phyloP scores from a whole-genome alignment of 2,329 filamentous ascomycete genomes.

The Scedosporium aurantiacum region DNA sequence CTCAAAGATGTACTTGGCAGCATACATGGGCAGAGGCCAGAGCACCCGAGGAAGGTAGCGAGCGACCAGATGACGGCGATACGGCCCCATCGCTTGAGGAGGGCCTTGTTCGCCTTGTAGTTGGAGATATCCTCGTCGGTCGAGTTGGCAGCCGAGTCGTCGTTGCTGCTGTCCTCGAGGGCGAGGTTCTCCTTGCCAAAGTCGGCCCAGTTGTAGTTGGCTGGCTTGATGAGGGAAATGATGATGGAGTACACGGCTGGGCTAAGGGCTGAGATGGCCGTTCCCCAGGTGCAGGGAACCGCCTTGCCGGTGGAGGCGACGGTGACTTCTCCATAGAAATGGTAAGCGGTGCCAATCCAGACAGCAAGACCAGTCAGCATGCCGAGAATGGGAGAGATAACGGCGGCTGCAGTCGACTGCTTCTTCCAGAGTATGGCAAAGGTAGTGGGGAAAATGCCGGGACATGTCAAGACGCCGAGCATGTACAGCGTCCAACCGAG shows the following conservation, averaged over 20 bases:
- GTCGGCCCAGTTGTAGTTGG: conserved; percentile 27
- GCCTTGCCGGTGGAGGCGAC: conserved; percentile 36
- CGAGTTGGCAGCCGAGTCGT: conserved; percentile 11
- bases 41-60: conserved; percentile 40
- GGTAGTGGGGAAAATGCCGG: conserved; percentile 40
- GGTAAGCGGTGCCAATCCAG: conserved; percentile 38
- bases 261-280: conserved; percentile 33
- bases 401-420: conserved; percentile 36
- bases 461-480: conserved; percentile 41
- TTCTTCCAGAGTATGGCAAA: conserved; percentile 41
- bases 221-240: conserved; percentile 33
- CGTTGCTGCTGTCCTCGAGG: conserved; percentile 18
- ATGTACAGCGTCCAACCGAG: conserved; percentile 44
- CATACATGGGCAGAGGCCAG: conserved; percentile 46
- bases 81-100: conserved; percentile 33
- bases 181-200: conserved; percentile 29
- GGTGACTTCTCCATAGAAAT: conserved; percentile 33
- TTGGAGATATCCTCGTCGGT: conserved; percentile 15
- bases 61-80: conserved; percentile 34
- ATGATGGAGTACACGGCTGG: conserved; percentile 31
- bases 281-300: conserved; percentile 41
- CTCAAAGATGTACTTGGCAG: conserved; percentile 35
- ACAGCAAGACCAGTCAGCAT: conserved; percentile 38
- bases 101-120: conserved; percentile 20
- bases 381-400: conserved; percentile 37